Evolutionary conservation across 1,139 yeast genomes (phyloP).

Genomic region (Taiozyma sp.): DNA sequence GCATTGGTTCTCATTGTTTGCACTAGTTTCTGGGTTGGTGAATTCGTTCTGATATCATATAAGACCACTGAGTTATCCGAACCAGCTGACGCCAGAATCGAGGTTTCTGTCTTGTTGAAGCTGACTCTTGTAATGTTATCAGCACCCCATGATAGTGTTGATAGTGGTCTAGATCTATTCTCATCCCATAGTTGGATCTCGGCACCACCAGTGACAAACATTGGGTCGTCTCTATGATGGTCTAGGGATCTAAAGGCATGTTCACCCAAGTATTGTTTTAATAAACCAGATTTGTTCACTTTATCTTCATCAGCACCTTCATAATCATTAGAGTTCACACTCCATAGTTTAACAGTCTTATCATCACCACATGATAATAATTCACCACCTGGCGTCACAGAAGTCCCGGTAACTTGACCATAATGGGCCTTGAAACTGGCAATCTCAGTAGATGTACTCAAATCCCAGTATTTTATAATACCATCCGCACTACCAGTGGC

Average conservation of each 20-base stretch:
- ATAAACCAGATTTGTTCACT: constrained; percentile 39
- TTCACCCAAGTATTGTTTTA: constrained; percentile 77
- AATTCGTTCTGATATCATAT: constrained; percentile 87
- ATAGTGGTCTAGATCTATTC: constrained; percentile 67
- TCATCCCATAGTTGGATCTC: constrained; percentile 87
- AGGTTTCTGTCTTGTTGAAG: constrained; percentile 88
- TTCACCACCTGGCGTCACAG: constrained; percentile 65
- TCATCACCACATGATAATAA: constrained; percentile 89
- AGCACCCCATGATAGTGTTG: constrained; percentile 91
- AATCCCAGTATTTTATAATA: constrained; percentile 87
- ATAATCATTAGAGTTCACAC: constrained; percentile 36
- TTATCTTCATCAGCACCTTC: constrained; percentile 25
- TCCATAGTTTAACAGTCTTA: constrained; percentile 85
- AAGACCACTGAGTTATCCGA: constrained; percentile 86
- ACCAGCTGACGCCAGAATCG: constrained; percentile 86
- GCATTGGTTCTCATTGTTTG: constrained; percentile 81
- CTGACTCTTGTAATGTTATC: constrained; percentile 80
- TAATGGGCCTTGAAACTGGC: constrained; percentile 84
- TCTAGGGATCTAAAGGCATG: constrained; percentile 83
- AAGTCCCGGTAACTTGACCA: constrained; percentile 83
- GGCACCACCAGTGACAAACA: constrained; percentile 92
- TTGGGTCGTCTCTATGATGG: constrained; percentile 68
- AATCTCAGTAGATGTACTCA: constrained; percentile 66
- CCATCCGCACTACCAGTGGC: constrained; percentile 98
- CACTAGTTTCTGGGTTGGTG: constrained; percentile 88